phyloP scores from a whole-genome alignment of 2,329 filamentous ascomycete genomes.

The Aspergillus unguis region DNA sequence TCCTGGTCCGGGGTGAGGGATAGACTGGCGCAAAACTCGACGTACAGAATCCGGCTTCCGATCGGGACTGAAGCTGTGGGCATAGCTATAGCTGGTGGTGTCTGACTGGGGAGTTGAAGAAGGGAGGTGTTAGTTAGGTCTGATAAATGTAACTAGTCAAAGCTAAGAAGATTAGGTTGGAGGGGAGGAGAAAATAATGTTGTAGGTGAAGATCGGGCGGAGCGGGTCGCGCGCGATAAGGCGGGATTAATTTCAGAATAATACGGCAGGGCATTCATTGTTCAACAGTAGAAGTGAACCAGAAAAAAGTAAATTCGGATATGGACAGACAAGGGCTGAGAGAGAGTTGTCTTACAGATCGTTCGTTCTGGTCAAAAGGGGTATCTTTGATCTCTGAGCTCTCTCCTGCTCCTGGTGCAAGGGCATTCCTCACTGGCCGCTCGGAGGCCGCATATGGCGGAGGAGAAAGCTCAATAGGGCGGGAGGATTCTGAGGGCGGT shows the following conservation, averaged over 20 bases:
- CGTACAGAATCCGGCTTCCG: conserved; percentile 17
- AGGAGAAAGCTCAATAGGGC: conserved; percentile 7
- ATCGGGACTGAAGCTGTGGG: conserved; percentile 14
- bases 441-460: conserved; percentile 25
- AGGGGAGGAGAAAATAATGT: too few relatives aligned
- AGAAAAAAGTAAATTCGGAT: neutral
- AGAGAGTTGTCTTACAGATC: conserved; percentile 5
- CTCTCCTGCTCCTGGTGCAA: conserved; percentile 12
- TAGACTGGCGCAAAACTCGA: conserved; percentile 17
- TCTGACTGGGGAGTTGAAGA: neutral
- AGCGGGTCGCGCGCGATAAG: neutral
- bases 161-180: too few relatives aligned
- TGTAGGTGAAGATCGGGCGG: neutral
- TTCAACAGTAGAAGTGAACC: neutral
- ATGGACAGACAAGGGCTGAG: neutral
- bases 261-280: neutral
- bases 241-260: neutral
- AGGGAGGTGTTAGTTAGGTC: neutral
- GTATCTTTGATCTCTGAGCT: neutral
- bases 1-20: conserved; percentile 15
- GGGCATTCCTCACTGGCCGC: conserved; percentile 20
- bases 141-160: neutral
- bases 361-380: neutral
- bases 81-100: conserved; percentile 16
- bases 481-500: conserved; percentile 1